Conservation (phyloP, 2,329 filamentous ascomycete genomes). For the Sporothrix dimorphospora region DNA sequence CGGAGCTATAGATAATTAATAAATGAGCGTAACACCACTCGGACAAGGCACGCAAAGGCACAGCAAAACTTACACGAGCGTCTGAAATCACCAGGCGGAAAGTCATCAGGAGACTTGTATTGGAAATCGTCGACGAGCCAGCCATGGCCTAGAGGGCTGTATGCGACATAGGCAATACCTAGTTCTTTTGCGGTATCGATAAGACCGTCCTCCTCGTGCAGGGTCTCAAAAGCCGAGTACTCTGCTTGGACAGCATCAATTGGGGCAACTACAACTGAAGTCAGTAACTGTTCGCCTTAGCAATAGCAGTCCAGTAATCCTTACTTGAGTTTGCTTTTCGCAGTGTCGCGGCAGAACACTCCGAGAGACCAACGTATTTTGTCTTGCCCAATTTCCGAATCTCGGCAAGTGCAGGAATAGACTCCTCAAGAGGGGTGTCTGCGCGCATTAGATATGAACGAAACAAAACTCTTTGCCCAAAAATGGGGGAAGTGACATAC, state of each 20-base stretch:
- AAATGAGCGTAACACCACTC: no score
- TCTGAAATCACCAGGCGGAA: neutral
- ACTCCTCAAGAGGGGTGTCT: neutral
- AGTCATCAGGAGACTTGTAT: conserved; percentile 23
- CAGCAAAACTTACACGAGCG: neutral
- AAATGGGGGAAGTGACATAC: neutral
- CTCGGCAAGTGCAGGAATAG: neutral
- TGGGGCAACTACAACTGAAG: neutral
- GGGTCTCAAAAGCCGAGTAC: neutral
- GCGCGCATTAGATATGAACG: no score
- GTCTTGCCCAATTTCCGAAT: conserved; percentile 45
- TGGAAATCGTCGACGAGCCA: conserved; percentile 47
- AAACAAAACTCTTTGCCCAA: no score
- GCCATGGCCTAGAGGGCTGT: conserved; percentile 62
- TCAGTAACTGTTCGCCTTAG: no score
- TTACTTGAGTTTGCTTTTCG: conserved; percentile 37
- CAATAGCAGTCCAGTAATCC: conserved; percentile 34
- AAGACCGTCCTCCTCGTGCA: neutral
- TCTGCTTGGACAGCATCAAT: neutral
- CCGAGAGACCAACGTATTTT: conserved; percentile 52
- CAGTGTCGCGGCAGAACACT: conserved; percentile 49
- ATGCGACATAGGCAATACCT: conserved; percentile 59
- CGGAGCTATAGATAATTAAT: conserved; percentile 39
- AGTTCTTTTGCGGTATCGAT: neutral
- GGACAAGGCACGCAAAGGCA: no score